Evolutionary conservation across 1,284 basidiomycete genomes (phyloP).

Genomic region (Ustilago xerochloae): DNA sequence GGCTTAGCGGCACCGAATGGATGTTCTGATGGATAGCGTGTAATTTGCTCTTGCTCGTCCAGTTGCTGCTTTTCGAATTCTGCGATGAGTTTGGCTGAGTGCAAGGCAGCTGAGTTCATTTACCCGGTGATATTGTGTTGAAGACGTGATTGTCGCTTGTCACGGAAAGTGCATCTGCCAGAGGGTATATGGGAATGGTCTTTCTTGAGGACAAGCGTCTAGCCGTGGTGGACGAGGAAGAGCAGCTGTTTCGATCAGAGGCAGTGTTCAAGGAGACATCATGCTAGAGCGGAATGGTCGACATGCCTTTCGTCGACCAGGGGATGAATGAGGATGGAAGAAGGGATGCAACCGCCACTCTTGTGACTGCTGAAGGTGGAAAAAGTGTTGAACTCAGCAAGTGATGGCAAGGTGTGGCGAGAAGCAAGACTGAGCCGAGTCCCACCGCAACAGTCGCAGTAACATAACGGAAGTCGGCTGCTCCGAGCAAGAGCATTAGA

Average conservation of each 20-base stretch:
- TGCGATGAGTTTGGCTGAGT: constrained; percentile 46
- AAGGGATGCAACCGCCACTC: background rate
- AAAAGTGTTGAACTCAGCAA: background rate
- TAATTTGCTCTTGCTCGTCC: background rate
- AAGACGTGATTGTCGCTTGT: background rate
- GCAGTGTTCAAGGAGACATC: background rate
- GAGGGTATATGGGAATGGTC: no score
- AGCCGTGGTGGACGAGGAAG: background rate
- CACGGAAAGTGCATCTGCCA: background rate
- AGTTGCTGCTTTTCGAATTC: constrained; percentile 42
- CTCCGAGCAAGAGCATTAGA: background rate
- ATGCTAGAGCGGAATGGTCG: background rate
- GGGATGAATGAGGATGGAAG: background rate
- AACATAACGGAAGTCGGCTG: background rate
- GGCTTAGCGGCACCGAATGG: constrained; percentile 32
- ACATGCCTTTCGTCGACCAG: background rate
- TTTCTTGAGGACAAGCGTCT: no score
- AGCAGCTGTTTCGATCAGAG: background rate
- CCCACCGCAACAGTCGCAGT: background rate
- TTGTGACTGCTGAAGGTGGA: no score
- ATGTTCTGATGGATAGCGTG: constrained; percentile 32
- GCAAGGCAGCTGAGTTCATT: constrained; percentile 43
- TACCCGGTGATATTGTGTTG: background rate
- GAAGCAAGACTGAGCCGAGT: background rate
- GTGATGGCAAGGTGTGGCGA: background rate